A percentile compares a stretch with the other conserved stretches of the same genome.
Conservation (phyloP, 129 eudicot genomes). For the Mikania micrantha region DNA sequence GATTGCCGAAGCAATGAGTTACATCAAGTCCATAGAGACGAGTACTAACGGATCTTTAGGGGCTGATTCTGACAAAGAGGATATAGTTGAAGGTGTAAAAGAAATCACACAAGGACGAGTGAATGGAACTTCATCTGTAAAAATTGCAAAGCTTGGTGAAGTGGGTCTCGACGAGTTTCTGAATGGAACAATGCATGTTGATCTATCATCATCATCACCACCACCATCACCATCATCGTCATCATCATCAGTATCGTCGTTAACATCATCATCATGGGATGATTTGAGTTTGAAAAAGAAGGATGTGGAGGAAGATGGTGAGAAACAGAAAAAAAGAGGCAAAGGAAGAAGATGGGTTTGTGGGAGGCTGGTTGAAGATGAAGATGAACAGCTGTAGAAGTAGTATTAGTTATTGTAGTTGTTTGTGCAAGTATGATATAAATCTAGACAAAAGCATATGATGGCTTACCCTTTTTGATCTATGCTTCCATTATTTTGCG, state of each 20-base stretch:
- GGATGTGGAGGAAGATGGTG: constrained; percentile 24
- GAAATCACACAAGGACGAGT: constrained; percentile 17
- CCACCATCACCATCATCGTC: neutral
- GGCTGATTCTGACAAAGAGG: constrained; percentile 14
- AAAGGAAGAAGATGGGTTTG: constrained; percentile 77
- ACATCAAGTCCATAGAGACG: constrained; percentile 42
- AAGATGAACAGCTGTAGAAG: constrained; percentile 3
- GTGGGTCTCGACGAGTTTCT: constrained; percentile 13
- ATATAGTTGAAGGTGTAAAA: constrained; percentile 14
- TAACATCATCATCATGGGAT: constrained; percentile 10
- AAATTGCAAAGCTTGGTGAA: constrained; percentile 19
- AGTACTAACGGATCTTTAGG: constrained; percentile 10
- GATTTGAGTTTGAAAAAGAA: constrained; percentile 20
- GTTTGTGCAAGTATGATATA: constrained; percentile 14
- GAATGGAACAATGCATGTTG: constrained; percentile 23
- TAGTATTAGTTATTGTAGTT: constrained; percentile 16
- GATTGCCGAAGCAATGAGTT: constrained; percentile 70
- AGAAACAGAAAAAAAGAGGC: constrained; percentile 19
- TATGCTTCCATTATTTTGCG: neutral
- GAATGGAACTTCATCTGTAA: constrained; percentile 39
- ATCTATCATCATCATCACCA: neutral
- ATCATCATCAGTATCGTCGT: neutral
- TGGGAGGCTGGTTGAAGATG: constrained; percentile 73
- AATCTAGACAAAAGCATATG: constrained; percentile 17
- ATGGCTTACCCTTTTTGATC: constrained; percentile 10